A percentile compares a stretch with the other conserved stretches of the same genome.
phyloP scores from a whole-genome alignment of 495 filamentous ascomycete species.

The Aspergillus sclerotiicarbonarius region DNA sequence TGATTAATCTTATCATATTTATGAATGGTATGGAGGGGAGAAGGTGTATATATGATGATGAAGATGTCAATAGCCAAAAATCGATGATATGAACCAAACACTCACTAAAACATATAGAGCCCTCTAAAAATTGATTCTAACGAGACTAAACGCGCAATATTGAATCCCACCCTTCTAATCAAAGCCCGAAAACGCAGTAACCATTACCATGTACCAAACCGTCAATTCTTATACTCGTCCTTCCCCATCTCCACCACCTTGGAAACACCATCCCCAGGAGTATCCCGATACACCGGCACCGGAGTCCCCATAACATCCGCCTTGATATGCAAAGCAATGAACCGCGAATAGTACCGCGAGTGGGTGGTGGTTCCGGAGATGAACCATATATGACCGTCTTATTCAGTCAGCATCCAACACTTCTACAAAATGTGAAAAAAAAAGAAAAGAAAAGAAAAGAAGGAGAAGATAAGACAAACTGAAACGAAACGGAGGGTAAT shows the following conservation, averaged over 20 bases:
- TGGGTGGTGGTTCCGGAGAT: slow-evolving; percentile 27
- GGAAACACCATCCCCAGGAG: not conserved
- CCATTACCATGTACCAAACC: too few relatives aligned
- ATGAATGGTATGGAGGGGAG: too few relatives aligned
- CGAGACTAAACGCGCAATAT: not conserved
- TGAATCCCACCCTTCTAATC: too few relatives aligned
- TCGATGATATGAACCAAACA: too few relatives aligned
- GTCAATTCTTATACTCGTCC: not conserved
- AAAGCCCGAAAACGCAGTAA: too few relatives aligned
- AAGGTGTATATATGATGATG: not conserved
- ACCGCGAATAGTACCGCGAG: slow-evolving; percentile 30
- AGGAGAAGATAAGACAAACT: too few relatives aligned
- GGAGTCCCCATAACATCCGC: slow-evolving; percentile 13
- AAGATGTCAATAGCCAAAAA: not conserved
- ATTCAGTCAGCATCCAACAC: too few relatives aligned
- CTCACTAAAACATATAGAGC: too few relatives aligned
- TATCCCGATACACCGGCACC: slow-evolving; percentile 4
- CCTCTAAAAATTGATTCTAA: not conserved
- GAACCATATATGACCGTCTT: slow-evolving; percentile 33
- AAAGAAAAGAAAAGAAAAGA: too few relatives aligned
- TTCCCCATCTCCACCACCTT: not conserved
- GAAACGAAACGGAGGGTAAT: not conserved
- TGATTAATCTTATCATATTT: slow-evolving; percentile 13
- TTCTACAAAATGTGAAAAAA: too few relatives aligned
- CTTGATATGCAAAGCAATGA: slow-evolving; percentile 31